Evolutionary conservation across 108 stramenopile genomes (phyloP), one percentile per base, ranked within the genome.

Genomic region (Fistulifera solaris): DNA sequence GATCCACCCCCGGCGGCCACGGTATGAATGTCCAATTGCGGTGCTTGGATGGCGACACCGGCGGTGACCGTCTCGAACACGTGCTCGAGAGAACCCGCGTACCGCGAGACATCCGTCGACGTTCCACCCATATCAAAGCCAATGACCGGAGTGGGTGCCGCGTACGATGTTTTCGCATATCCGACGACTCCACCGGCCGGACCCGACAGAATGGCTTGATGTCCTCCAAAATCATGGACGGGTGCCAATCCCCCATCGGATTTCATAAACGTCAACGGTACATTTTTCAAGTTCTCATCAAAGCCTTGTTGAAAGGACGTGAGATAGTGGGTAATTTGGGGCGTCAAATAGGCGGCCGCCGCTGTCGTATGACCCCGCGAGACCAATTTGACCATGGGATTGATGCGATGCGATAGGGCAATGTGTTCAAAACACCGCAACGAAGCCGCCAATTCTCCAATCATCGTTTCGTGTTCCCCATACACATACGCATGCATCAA

Each of bases 61-160:
- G 96, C 96, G 1, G 96, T 99, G 19, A 85, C 87, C 0, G 96
- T 95, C 70, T 98, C 96, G 62, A 95, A 98, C 0, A 97, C 96
- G 39, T 86, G 94, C 55, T 98, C 96, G 52, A 73, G 85, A 38
- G 54, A 48, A 1, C 96, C 96, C 38, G 78, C 95, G 51, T 87
- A 93, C 28, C 92, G 74, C 0, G 85, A 81, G 10, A 96, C 96
- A 67, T 98, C 96, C 1, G 96, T 99, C 35, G 77, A 81, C 0
- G 98, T 99, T 1, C 98, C 98, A 42, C 98, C 98, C 51, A 52
- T 61, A 66, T 99, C 98, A 64, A 98, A 97, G 40, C 98, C 98
- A 56, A 99, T 98, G 38, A 94, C 87, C n/a, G 96, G 85, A 40
- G 72, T 58, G 31, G 31, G 8, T 7, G 57, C 45, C n/a, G 76